Percentiles rank a stretch among this genome's conserved stretches.
Evolutionary conservation across 228 moss, liverwort and hornwort species (phyloP).

Genomic region (Sphagnum magellanicum): DNA sequence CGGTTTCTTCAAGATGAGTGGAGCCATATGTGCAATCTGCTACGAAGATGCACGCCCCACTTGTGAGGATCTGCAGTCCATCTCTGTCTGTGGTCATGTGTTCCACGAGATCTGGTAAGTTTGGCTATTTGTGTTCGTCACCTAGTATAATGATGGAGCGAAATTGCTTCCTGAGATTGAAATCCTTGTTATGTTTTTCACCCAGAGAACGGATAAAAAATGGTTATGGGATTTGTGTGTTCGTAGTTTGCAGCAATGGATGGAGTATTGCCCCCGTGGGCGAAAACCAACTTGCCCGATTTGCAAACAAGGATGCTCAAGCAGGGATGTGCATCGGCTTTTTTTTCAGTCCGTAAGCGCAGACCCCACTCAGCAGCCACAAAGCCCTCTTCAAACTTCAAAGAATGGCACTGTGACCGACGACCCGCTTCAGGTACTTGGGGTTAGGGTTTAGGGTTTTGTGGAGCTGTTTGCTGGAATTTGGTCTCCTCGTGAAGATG

Average conservation of each 20-base stretch:
- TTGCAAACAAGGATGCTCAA: conserved; percentile 57
- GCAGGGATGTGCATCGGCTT: conserved; percentile 58
- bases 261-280: conserved; percentile 56
- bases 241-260: conserved; percentile 81
- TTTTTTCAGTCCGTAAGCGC: conserved; percentile 67
- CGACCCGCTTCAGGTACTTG: conserved; percentile 1
- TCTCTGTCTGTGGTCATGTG: conserved; percentile 74
- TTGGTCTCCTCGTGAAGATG: neutral
- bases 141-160: too few relatives aligned
- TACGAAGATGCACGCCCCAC: conserved; percentile 63
- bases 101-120: conserved; percentile 76
- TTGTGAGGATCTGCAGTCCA: conserved; percentile 57
- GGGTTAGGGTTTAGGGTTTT: too few relatives aligned
- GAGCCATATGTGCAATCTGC: conserved; percentile 70
- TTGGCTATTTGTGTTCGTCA: neutral
- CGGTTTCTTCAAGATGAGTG: conserved; percentile 20
- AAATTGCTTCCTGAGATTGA: neutral
- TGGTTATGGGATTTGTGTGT: neutral
- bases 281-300: conserved; percentile 61
- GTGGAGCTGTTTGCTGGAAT: neutral
- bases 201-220: neutral
- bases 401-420: neutral
- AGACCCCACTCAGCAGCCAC: conserved; percentile 19
- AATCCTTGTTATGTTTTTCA: too few relatives aligned
- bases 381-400: conserved; percentile 10